phyloP scores from a whole-genome alignment of 768 basidiomycete genomes.

The Podaxis pistillaris region DNA sequence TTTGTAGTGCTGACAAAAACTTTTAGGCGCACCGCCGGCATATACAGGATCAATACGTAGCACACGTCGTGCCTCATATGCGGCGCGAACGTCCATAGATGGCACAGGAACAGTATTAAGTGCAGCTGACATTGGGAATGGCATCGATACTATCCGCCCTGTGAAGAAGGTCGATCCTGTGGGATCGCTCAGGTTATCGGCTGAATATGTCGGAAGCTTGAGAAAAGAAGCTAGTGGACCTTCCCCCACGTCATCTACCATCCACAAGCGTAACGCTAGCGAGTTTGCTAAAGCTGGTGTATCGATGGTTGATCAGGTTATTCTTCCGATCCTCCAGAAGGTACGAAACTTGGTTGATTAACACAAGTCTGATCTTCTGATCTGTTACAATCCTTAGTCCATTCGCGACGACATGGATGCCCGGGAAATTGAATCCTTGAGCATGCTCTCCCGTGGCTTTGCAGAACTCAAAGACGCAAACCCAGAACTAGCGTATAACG shows the following conservation, averaged over 20 bases:
- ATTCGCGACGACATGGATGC: conserved; percentile 86
- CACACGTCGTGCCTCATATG: conserved; percentile 73
- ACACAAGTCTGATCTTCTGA: neutral
- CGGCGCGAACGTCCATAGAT: conserved; percentile 60
- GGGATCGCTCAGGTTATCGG: conserved; percentile 72
- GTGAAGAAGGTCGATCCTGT: conserved; percentile 88
- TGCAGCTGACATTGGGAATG: conserved; percentile 83
- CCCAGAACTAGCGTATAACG: conserved; percentile 80
- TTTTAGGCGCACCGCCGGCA: conserved; percentile 64
- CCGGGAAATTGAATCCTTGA: conserved; percentile 82
- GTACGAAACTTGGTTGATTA: conserved; percentile 39
- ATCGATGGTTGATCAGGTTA: conserved; percentile 77
- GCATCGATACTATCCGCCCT: conserved; percentile 88
- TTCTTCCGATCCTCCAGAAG: conserved; percentile 75
- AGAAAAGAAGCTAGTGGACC: conserved; percentile 45
- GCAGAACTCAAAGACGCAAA: conserved; percentile 80
- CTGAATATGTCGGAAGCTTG: conserved; percentile 77
- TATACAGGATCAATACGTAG: conserved; percentile 67
- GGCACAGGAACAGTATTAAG: conserved; percentile 73
- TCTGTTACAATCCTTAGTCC: conserved; percentile 41
- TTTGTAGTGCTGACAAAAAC: conserved; percentile 21
- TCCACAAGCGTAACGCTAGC: conserved; percentile 50
- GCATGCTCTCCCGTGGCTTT: conserved; percentile 89
- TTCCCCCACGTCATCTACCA: conserved; percentile 45
- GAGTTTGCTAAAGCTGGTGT: conserved; percentile 65